phyloP scores from a whole-genome alignment of 176 grass and related monocot species.

The Hordeum marinum region DNA sequence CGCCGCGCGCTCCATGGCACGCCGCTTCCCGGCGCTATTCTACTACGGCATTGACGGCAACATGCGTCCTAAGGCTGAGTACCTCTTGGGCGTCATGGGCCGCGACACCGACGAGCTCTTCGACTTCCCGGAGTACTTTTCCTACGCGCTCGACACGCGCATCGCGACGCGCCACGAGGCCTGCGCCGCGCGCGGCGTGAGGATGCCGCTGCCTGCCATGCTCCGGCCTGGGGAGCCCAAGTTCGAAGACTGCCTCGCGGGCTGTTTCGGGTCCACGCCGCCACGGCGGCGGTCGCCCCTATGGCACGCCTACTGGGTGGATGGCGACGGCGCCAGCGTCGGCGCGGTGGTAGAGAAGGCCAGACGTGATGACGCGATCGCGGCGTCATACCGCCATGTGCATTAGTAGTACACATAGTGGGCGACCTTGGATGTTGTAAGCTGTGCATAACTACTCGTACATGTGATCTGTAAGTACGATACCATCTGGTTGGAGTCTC shows the following conservation, averaged over 20 bases:
- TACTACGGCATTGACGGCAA: constrained; percentile 72
- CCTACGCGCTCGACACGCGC: constrained; percentile 61
- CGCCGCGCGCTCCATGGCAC: constrained; percentile 61
- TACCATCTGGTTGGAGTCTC: background rate
- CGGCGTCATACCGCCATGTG: background rate
- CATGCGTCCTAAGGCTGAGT: constrained; percentile 76
- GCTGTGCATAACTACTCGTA: constrained; percentile 22
- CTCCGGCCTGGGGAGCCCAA: constrained; percentile 52
- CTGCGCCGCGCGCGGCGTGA: constrained; percentile 47
- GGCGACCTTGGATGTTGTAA: constrained; percentile 23
- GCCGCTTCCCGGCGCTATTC: constrained; percentile 78
- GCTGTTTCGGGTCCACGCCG: constrained; percentile 53
- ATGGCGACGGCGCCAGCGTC: constrained; percentile 1
- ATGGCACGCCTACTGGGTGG: constrained; percentile 51
- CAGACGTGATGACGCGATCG: background rate
- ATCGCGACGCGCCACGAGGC: constrained; percentile 54
- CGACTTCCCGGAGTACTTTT: constrained; percentile 87
- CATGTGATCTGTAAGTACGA: constrained; percentile 13
- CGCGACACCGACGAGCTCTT: constrained; percentile 53
- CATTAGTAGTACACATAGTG: constrained; percentile 3
- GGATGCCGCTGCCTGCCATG: constrained; percentile 70
- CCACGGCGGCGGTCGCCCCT: constrained; percentile 59
- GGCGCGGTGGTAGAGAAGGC: background rate
- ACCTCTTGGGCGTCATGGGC: constrained; percentile 49
- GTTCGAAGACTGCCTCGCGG: constrained; percentile 48